Conservation (phyloP, 805 yeast species). For the Monosporozyma aerobia region DNA sequence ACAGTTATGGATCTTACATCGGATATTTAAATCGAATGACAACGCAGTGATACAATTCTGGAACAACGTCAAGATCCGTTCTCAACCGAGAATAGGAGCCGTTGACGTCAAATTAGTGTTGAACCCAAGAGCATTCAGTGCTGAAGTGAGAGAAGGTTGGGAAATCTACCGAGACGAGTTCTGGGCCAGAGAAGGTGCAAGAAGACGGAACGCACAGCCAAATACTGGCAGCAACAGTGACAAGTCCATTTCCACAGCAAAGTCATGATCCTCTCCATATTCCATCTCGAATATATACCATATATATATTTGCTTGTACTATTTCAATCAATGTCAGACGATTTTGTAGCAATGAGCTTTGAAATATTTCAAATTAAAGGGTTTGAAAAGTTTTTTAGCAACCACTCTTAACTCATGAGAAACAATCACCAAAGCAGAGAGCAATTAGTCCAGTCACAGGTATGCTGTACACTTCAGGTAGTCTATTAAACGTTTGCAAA, state of each 20-base stretch:
- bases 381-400: not conserved
- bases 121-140: constrained; percentile 70
- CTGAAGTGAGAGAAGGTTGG: constrained; percentile 88
- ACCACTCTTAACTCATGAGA: not conserved
- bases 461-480: not conserved
- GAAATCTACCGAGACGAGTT: constrained; percentile 87
- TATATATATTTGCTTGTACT: not conserved
- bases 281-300: not conserved
- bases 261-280: not conserved
- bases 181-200: constrained; percentile 77
- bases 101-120: constrained; percentile 72
- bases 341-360: not conserved
- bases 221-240: not conserved
- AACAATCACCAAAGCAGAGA: not conserved
- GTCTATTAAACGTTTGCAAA: not conserved
- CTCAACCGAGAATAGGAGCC: constrained; percentile 62
- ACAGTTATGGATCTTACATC: constrained; percentile 12
- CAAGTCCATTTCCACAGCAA: not conserved
- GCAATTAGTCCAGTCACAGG: not conserved
- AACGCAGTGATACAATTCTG: constrained; percentile 16
- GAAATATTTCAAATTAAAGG: not conserved
- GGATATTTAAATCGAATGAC: constrained; percentile 8
- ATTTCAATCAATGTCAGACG: not conserved
- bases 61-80: constrained; percentile 21
- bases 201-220: constrained; percentile 34